Percentiles rank a stretch among this genome's conserved stretches.
Evolutionary conservation across 148 eudicot genomes (phyloP).

Genomic region (Pharnaceum exiguum): DNA sequence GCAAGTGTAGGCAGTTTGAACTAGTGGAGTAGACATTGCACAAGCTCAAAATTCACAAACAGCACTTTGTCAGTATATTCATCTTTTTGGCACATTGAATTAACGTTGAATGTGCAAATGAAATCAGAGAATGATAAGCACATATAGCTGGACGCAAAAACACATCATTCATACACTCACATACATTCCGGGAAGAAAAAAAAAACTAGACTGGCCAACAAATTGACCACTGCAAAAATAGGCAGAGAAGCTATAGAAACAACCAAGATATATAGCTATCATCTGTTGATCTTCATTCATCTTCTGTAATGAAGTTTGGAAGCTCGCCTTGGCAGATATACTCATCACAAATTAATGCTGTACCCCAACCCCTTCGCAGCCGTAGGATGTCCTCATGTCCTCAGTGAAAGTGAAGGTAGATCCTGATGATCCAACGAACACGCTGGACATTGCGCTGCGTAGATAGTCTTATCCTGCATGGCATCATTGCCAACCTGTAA

Average conservation of each 20-base stretch:
- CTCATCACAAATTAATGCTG: conserved; percentile 79
- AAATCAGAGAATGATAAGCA: conserved; percentile 22
- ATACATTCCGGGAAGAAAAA: no score
- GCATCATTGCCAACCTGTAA: conserved; percentile 97
- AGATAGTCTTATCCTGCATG: conserved; percentile 94
- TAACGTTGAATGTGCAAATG: conserved; percentile 6
- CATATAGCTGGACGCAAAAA: background rate
- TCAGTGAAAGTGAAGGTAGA: conserved; percentile 99
- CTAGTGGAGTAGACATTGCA: no score
- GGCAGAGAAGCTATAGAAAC: no score
- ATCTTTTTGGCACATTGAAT: no score
- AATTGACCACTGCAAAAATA: no score
- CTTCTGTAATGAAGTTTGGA: conserved; percentile 86
- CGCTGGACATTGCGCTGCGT: conserved; percentile 81
- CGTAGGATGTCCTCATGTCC: conserved; percentile 93
- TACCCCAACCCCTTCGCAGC: conserved; percentile 86
- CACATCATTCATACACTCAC: conserved; percentile 6
- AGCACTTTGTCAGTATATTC: no score
- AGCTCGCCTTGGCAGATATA: conserved; percentile 81
- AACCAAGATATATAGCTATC: no score
- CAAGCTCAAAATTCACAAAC: no score
- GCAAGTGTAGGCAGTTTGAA: no score
- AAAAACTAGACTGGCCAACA: no score
- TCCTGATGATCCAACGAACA: conserved; percentile 87
- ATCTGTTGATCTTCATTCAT: conserved; percentile 83